Evolutionary conservation across 768 basidiomycete species (phyloP), one percentile per base, ranked within the genome.

Genomic region (Hysterangium stoloniferum): DNA sequence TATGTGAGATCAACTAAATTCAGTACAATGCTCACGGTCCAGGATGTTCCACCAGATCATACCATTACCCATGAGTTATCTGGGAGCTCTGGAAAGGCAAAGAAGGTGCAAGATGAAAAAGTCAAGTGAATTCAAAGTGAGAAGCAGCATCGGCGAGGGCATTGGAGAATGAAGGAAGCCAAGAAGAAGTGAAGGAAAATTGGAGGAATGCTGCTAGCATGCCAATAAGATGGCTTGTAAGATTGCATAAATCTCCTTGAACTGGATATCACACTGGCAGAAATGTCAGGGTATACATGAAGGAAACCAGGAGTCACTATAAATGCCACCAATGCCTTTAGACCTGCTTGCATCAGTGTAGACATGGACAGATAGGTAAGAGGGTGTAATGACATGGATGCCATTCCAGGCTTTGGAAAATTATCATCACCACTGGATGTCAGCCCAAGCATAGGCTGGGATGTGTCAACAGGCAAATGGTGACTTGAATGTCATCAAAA

Each of bases 291-390:
- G 63, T 6, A 52, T 25, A 0, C 58, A 52, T 1, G 57, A 32
- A 1, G 62, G 55, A 53, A 66, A 68, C 64, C 65, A 67, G 1
- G 4, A 15, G 13, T 45, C 9, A 4, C 57, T 55, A 38, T 53
- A 57, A 46, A 58, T 19, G 9, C 67, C 63, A 5, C 58, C 58
- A 20, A 45, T 22, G 29, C 66, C 67, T 35, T 64, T 63, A 20
- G 46, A 34, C 12, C 68, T 62, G 32, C 66, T 68, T 1, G 66
- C 64, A 52, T 70, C 66, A 4, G 66, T 67, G 45, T 57, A 58
- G 13, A 68, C 48, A 13, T 54, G 22, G 4, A 63, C 4, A 6
- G 52, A 40, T 11, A 42, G 50, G 2, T 38, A 42, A 7, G 38
- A 3, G 8, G 48, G 57, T 4, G 25, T 43, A 2, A 57, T 40